Conservation (phyloP, 1,139 yeast species). For the Geotrichum siamense region DNA sequence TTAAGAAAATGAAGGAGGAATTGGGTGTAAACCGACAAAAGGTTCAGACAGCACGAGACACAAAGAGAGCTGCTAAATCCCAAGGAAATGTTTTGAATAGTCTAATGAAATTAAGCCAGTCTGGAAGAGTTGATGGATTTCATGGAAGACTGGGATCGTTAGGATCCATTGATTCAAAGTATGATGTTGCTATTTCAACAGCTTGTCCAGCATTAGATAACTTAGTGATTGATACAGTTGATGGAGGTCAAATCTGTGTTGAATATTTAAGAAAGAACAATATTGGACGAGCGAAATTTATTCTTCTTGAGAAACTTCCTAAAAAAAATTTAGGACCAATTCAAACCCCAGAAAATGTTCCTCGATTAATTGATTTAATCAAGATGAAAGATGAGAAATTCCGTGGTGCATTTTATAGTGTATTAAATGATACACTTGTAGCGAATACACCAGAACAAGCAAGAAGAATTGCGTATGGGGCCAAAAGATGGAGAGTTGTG, state of each 20-base stretch:
- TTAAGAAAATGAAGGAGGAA: constrained; percentile 48
- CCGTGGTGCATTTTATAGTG: constrained; percentile 84
- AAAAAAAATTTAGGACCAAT: constrained; percentile 53
- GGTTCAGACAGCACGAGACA: constrained; percentile 56
- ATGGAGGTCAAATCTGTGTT: constrained; percentile 86
- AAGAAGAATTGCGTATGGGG: constrained; percentile 80
- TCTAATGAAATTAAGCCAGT: constrained; percentile 57
- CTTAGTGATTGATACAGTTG: constrained; percentile 90
- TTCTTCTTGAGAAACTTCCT: constrained; percentile 68
- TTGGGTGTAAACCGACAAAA: constrained; percentile 54
- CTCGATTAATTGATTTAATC: constrained; percentile 79
- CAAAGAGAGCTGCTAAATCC: constrained; percentile 52
- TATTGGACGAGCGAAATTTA: constrained; percentile 85
- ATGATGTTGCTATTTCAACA: constrained; percentile 90
- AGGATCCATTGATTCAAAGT: constrained; percentile 79
- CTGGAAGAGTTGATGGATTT: constrained; percentile 83
- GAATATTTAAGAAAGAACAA: constrained; percentile 77
- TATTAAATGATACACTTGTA: constrained; percentile 78
- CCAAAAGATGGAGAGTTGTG: constrained; percentile 76
- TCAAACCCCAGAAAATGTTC: constrained; percentile 69
- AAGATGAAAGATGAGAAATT: constrained; percentile 59
- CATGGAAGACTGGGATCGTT: constrained; percentile 87
- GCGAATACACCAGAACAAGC: constrained; percentile 77
- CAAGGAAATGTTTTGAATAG: constrained; percentile 69
- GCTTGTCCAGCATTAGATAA: constrained; percentile 91